phyloP scores from a whole-genome alignment of 2,329 filamentous ascomycete species.

The Fusarium neocosmosporiellum region DNA sequence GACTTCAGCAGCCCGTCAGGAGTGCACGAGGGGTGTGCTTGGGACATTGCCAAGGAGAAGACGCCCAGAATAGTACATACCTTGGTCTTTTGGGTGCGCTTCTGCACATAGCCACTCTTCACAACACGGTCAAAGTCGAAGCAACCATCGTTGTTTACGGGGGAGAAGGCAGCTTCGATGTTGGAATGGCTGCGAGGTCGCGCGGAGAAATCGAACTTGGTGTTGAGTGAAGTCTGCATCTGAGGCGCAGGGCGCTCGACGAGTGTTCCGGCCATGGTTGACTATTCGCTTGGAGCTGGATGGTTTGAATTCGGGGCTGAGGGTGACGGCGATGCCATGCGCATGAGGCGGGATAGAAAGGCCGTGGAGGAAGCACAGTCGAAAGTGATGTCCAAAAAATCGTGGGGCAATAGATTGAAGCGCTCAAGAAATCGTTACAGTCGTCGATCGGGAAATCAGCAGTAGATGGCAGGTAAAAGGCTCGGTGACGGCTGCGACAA shows the following conservation, averaged over 20 bases:
- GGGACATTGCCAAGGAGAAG: not conserved
- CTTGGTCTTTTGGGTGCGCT: slow-evolving; percentile 94
- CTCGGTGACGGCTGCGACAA: slow-evolving; percentile 21
- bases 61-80: slow-evolving; percentile 56
- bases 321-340: slow-evolving; percentile 21
- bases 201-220: slow-evolving; percentile 28
- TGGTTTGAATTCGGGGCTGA: slow-evolving; percentile 5
- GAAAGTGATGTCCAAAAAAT: slow-evolving; percentile 1
- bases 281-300: slow-evolving; percentile 19
- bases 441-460: not conserved
- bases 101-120: slow-evolving; percentile 87
- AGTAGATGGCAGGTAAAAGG: slow-evolving; percentile 13
- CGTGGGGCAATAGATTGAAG: slow-evolving; percentile 2
- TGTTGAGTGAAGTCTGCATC: slow-evolving; percentile 19
- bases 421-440: not conserved
- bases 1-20: slow-evolving; percentile 14
- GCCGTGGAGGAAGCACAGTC: slow-evolving; percentile 7
- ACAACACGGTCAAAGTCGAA: slow-evolving; percentile 96
- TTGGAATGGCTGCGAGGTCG: slow-evolving; percentile 45
- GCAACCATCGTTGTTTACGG: slow-evolving; percentile 93
- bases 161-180: slow-evolving; percentile 77
- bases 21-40: not conserved
- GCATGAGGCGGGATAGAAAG: slow-evolving; percentile 28
- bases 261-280: slow-evolving; percentile 39
- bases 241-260: slow-evolving; percentile 34